A percentile compares a stretch with the other conserved stretches of the same genome.
Conservation (phyloP, 2,329 filamentous ascomycete genomes). For the Aspergillus fijiensis region DNA sequence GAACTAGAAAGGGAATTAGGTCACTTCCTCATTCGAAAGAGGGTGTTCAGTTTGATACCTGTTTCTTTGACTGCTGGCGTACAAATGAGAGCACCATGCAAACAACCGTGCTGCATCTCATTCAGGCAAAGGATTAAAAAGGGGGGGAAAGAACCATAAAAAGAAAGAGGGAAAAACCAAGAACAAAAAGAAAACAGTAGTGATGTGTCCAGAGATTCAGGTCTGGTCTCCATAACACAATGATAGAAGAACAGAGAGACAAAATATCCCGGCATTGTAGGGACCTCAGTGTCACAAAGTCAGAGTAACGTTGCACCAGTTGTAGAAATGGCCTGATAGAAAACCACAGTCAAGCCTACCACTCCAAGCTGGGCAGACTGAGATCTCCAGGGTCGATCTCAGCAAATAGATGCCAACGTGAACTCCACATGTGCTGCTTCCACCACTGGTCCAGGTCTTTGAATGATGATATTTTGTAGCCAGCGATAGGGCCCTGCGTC, state of each 20-base stretch:
- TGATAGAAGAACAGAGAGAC: constrained; percentile 23
- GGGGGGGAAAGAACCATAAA: neutral
- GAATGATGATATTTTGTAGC: constrained; percentile 6
- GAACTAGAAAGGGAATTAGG: neutral
- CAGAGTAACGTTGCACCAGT: constrained; percentile 38
- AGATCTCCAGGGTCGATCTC: constrained; percentile 22
- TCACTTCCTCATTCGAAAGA: constrained; percentile 10
- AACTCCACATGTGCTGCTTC: constrained; percentile 11
- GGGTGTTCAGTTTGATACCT: constrained; percentile 23
- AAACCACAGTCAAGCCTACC: constrained; percentile 24
- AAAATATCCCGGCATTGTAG: constrained; percentile 29
- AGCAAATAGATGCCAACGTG: constrained; percentile 20
- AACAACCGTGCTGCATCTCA: constrained; percentile 31
- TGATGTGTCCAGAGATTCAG: neutral
- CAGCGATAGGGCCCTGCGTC: neutral
- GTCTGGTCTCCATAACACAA: constrained; percentile 17
- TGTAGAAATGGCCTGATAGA: constrained; percentile 30
- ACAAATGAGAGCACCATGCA: constrained; percentile 31
- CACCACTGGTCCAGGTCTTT: constrained; percentile 5
- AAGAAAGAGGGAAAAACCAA: neutral
- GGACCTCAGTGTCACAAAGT: constrained; percentile 35
- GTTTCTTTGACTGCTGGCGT: constrained; percentile 21
- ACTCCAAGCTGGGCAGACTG: constrained; percentile 21
- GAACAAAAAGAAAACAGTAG: neutral
- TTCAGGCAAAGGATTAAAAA: constrained; percentile 12